These are phyloP conservation scores for Spinacia oleracea DNA, from an alignment of 179 eudicot species.

Conservation along the genomic window DNA sequence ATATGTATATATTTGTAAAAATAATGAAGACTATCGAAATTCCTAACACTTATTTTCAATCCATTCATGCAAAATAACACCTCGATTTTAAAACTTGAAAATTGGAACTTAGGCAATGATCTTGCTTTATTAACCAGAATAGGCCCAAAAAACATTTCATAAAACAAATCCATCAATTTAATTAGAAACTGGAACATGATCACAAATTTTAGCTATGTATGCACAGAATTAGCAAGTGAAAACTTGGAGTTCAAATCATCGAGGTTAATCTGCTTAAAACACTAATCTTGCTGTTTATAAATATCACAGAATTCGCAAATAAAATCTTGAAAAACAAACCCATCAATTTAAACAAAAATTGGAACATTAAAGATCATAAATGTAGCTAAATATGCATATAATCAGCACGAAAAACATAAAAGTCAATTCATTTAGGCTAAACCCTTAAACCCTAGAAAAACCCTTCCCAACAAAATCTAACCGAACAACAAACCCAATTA, in stretches of 20 bases:
- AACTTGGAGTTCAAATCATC: too few relatives aligned
- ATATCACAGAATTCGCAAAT: background rate
- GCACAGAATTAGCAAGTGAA: background rate
- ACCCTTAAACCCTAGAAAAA: slow-evolving; percentile 48
- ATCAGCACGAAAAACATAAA: background rate
- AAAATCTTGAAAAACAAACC: background rate
- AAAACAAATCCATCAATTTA: background rate
- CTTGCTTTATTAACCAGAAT: background rate
- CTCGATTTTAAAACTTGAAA: background rate
- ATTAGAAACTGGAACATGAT: background rate
- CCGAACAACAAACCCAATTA: background rate
- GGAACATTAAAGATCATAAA: background rate
- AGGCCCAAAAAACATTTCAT: background rate
- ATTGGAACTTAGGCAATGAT: background rate
- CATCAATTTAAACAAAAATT: slow-evolving; percentile 5
- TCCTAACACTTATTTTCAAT: background rate
- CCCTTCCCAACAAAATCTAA: slow-evolving; percentile 23
- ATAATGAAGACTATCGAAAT: too few relatives aligned
- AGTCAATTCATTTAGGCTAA: background rate
- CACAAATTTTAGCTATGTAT: background rate
- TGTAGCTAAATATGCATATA: background rate
- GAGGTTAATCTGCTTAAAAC: background rate
- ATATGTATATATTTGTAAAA: too few relatives aligned
- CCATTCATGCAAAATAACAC: background rate
- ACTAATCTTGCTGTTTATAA: background rate